Evolutionary conservation across 352 stramenopile genomes (phyloP), one percentile per base, ranked within the genome.

Genomic region (Phytophthora ramorum): DNA sequence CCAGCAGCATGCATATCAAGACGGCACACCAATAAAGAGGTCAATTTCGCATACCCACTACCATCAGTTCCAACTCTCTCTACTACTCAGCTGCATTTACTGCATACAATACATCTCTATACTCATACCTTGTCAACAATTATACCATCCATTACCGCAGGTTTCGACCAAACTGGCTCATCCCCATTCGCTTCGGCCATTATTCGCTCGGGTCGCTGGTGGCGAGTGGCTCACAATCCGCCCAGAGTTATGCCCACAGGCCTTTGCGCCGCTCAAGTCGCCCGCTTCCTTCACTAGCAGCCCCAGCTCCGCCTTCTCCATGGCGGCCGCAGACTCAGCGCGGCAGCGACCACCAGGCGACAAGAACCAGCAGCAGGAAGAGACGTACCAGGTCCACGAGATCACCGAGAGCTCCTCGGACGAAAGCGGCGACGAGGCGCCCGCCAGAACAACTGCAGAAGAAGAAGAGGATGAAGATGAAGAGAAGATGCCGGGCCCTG

Each of bases 321-420:
- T 77, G 69, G 28, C 58, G 13, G 41, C 28, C 38, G 51, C 34
- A 55, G 47, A 58, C 43, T 41, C 32, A 51, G 35, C 37, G 37
- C n/a, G 44, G 34, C 22, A 24, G 9, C 10, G 49, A 49, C 43
- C 38, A 63, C 3, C 41, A 38, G 5, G 35, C 7, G 37, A 58
- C 26, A 46, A 59, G 40, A 51, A 51, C n/a, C 20, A 47, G 38
- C 8, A 32, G 16, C 43, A 54, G 22, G 48, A 48, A 26, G 49
- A 63, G 12, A 41, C 14, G n/a, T 22, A 34, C 1, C 28, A 60
- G 12, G 73, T 81, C 7, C 66, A 81, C 55, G 73, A 76, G 38
- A 44, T 81, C 17, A 81, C 73, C 4, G 73, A 81, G 50, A 81
- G 73, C 44, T 81, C 73, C 12, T 78, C 69, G 7, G 73, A 81